Evolutionary conservation across 495 filamentous ascomycete species (phyloP), one percentile per base, ranked within the genome.

Genomic region (Trichocladium uniseriatum): DNA sequence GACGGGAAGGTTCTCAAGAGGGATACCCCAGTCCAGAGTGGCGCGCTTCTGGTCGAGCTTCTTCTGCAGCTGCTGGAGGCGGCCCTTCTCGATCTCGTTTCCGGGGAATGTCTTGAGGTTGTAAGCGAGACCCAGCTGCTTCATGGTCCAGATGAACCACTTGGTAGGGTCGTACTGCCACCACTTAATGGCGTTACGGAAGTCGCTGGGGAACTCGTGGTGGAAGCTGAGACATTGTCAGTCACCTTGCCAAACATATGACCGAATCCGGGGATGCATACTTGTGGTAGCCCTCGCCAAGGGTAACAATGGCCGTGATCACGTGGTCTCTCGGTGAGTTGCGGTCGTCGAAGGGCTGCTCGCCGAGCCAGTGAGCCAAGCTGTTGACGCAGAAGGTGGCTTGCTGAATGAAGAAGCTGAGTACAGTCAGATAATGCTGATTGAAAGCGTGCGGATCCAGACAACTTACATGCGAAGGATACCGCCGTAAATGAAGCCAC

Each of bases 341-440:
- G 68, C 90, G 89, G 80, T 98, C 92, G 54, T 98, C 92, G 68
- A 98, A 98, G 44, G 92, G 92, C 72, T 98, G 92, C 64, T 98
- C 92, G 54, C 92, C 92, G 63, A 98, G 86, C 91, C 91, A 98
- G 74, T 98, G 92, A 51, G 92, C 92, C 49, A 98, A 76, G 42
- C 89, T 95, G 80, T 98, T 98, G 78, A 98, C 90, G 58, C 92
- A 98, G 82, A 98, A 98, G 56, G 92, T 98, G 51, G 92, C 92
- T 70, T 98, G 92, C 74, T 98, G 92, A 56, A 98, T 89, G 75
- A 98, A 88, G 80, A 94, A 96, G 68, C 50, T 56, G 46, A n/a
- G 16, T 19, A 8, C 9, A 28, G 49, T 52, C 34, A 52, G 50
- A n/a, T 4, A 4, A 8, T 3, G 24, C 24, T 27, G 24, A 38